Base-by-base conservation (phyloP, 495 filamentous ascomycete genomes). In the Aspergillus egyptiacus region DNA sequence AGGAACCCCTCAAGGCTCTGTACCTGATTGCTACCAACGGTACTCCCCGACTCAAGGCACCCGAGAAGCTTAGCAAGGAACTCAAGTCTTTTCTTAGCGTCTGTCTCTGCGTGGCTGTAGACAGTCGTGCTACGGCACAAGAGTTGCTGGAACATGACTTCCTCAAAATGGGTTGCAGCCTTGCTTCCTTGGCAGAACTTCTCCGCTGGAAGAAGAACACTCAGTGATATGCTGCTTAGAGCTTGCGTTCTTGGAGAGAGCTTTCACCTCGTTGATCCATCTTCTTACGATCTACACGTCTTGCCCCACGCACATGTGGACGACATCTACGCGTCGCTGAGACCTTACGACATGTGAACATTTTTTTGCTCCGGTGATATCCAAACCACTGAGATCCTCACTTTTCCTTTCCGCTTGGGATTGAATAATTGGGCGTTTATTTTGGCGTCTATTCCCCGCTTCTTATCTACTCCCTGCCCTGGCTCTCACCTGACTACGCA, bases 11-110 rank as follows among this genome's bases (percentile, higher is more conserved):
- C 25, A 98, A 97, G 75, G 93, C 72, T 3, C 80, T 98, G 37
- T 98, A 94, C 59, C 80, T 97, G 30, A 97, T 98, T 60, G 93
- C 93, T 27, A 98, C 94, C 51, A 95, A 98, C 62, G 94, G 94
- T 51, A 97, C 94, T 5, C 93, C 93, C 10, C 82, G 89, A 15
- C 78, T 98, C 38, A 97, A 97, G 86, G 95, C 96, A 64, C 89
- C 91, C 3, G 89, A 98, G 66, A 94, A 94, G 65, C 77, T 97
- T 39, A 91, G 85, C 71, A 95, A 94, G 75, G 91, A 96, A 65
- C 79, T 97, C 45, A 96, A 97, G 72, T 83, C 84, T 25, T 98
- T 98, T 77, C 68, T 98, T 60, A 90, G 86, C 19, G 90, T 95
- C 28, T 98, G 93, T 67, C 76, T 98, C 38, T 96, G 91, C 53